phyloP scores from a whole-genome alignment of 2,329 filamentous ascomycete species.

The Cercospora brassicicola region DNA sequence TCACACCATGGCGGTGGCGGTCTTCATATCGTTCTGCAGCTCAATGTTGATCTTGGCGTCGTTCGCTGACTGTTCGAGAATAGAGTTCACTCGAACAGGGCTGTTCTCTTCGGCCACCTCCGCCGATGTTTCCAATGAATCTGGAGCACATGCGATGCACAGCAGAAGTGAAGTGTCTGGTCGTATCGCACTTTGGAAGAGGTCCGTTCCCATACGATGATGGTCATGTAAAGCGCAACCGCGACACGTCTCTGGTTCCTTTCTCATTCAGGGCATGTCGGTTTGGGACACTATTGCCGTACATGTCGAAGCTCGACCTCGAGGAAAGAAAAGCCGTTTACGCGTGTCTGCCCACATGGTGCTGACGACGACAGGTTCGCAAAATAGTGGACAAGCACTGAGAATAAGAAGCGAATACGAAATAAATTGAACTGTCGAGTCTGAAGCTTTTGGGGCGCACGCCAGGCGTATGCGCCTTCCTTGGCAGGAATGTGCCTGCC shows the following conservation, averaged over 20 bases:
- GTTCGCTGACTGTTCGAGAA: neutral
- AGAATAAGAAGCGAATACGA: neutral
- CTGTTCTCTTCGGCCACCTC: neutral
- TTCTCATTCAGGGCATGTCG: neutral
- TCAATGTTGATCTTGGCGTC: neutral
- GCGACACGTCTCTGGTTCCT: neutral
- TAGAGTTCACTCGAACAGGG: neutral
- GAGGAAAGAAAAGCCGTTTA: neutral
- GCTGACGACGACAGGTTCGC: neutral
- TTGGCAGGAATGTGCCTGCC: slow-evolving; percentile 13
- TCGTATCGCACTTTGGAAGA: neutral
- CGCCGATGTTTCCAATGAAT: neutral
- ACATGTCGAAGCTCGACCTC: neutral
- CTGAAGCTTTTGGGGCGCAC: neutral
- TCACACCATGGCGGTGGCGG: slow-evolving; percentile 1
- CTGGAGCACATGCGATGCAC: neutral
- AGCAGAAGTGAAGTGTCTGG: neutral
- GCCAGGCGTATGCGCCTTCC: neutral
- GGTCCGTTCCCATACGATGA: neutral
- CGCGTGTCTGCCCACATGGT: neutral
- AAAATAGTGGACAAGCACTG: neutral
- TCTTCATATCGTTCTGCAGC: neutral
- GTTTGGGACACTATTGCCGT: neutral
- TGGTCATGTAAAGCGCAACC: neutral
- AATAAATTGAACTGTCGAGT: neutral